Percentiles rank a stretch among this genome's conserved stretches.
phyloP scores from a whole-genome alignment of 495 filamentous ascomycete genomes.

The Cercophora sp. region DNA sequence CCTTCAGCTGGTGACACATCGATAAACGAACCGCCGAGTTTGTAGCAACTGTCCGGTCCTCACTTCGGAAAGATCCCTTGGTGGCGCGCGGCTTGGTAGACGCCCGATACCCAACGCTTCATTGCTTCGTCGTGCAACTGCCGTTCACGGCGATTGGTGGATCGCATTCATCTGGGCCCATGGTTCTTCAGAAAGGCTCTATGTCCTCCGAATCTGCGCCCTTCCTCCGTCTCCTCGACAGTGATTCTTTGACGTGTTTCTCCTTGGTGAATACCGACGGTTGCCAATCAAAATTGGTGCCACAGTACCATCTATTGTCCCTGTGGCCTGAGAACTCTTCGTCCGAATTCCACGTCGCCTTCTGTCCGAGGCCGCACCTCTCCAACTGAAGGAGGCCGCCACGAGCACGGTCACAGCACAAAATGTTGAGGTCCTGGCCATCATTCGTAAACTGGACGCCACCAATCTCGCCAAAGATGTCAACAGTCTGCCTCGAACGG shows the following conservation, averaged over 20 bases:
- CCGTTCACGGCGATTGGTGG: too few relatives aligned
- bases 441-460: slow-evolving; percentile 71
- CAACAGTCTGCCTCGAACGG: slow-evolving; percentile 65
- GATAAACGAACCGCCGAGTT: too few relatives aligned
- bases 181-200: slow-evolving; percentile 34
- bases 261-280: slow-evolving; percentile 22
- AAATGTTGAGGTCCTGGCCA: slow-evolving; percentile 66
- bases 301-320: neutral
- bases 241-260: slow-evolving; percentile 18
- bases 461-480: slow-evolving; percentile 82
- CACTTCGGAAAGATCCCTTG: too few relatives aligned
- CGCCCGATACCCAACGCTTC: neutral
- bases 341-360: slow-evolving; percentile 26
- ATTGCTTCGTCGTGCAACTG: neutral
- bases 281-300: slow-evolving; percentile 19
- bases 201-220: slow-evolving; percentile 28
- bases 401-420: slow-evolving; percentile 68
- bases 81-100: too few relatives aligned
- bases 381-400: slow-evolving; percentile 80
- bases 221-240: slow-evolving; percentile 28
- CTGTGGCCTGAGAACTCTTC: neutral
- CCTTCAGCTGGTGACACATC: too few relatives aligned
- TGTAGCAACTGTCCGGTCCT: too few relatives aligned
- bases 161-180: too few relatives aligned
- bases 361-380: slow-evolving; percentile 45